Percentiles rank a stretch among this genome's conserved stretches.
phyloP scores from a whole-genome alignment of 2,329 filamentous ascomycete genomes.

The Aspergillus japonicus region DNA sequence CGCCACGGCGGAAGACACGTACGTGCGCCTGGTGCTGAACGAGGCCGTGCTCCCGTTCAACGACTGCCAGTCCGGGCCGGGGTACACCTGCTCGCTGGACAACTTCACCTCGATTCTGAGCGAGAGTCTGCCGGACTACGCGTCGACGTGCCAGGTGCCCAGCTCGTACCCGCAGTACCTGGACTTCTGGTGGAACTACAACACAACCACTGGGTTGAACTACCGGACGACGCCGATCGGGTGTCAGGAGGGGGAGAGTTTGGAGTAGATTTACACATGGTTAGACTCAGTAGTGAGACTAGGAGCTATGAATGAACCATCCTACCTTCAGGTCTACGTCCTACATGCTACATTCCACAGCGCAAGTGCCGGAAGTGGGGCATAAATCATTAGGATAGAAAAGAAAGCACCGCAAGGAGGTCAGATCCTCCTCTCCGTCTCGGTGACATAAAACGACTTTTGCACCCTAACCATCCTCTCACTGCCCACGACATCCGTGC shows the following conservation, averaged over 20 bases:
- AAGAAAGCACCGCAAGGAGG: too few relatives aligned
- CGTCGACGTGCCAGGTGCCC: slow-evolving; percentile 13
- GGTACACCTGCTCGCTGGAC: slow-evolving; percentile 20
- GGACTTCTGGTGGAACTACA: slow-evolving; percentile 21
- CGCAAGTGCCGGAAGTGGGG: too few relatives aligned
- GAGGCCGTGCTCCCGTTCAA: slow-evolving; percentile 22
- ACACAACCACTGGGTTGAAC: slow-evolving; percentile 1
- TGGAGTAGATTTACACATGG: not conserved
- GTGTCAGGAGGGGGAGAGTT: not conserved
- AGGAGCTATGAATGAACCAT: too few relatives aligned
- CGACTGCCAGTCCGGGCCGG: slow-evolving; percentile 18
- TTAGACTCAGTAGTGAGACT: too few relatives aligned
- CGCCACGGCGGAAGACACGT: slow-evolving; percentile 13
- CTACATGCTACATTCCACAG: too few relatives aligned
- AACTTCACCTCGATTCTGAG: slow-evolving; percentile 14
- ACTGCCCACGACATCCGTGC: not conserved
- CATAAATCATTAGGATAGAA: too few relatives aligned
- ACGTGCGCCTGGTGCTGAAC: slow-evolving; percentile 23
- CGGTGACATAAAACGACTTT: not conserved
- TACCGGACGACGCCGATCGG: not conserved
- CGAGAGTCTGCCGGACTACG: slow-evolving; percentile 15
- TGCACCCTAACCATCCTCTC: not conserved
- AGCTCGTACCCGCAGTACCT: slow-evolving; percentile 16
- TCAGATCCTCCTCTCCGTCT: slow-evolving; percentile 16
- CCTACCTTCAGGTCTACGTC: too few relatives aligned